Evolutionary conservation across 2,329 filamentous ascomycete genomes (phyloP), one percentile per base, ranked within the genome.

Genomic region (Dactylellina drechsleri): DNA sequence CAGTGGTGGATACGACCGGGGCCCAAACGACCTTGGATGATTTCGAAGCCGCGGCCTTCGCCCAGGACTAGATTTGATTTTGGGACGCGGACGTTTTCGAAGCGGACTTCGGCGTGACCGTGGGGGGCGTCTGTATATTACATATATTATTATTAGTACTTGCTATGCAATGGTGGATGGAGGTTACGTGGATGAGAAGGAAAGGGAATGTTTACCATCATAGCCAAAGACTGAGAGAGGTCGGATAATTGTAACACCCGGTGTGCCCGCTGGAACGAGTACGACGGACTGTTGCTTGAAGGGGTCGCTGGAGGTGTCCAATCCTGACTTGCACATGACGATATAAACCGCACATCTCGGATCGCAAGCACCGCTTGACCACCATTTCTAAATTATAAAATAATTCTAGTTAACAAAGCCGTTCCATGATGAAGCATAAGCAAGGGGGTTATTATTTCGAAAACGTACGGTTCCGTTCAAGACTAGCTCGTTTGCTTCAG

Each of bases 1-100:
- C 93, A 92, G 84, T 99, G 95, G 84, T 99, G 95, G 81, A 99
- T 98, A 71, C 95, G 91, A 40, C 95, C 95, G 0, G 95, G 95
- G 0, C 95, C 95, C 23, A 99, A 90, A 79, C 95, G 92, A 70
- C 95, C 95, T 82, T 99, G 95, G 81, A 99, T 97, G 81, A 99
- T 97, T 83, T 99, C 95, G 82, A 99, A 99, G 18, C 95, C 95
- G 77, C 92, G 89, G 77, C 95, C 95, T 82, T 95, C 92, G 75
- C 95, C 94, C 2, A 99, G 90, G 10, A 98, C 91, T 80, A 99
- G 90, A 84, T 92, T 95, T 79, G 85, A 84, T 36, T 86, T 88
- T 6, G 94, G 94, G 0, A 99, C 92, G 72, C 94, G 91, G 77
- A 98, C 95, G 81, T 98, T 91, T 72, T 89, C 86, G 84, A 99